These are phyloP conservation scores for Rhodotorula babjevae DNA, from an alignment of 768 basidiomycete genomes.

Conservation along the genomic window DNA sequence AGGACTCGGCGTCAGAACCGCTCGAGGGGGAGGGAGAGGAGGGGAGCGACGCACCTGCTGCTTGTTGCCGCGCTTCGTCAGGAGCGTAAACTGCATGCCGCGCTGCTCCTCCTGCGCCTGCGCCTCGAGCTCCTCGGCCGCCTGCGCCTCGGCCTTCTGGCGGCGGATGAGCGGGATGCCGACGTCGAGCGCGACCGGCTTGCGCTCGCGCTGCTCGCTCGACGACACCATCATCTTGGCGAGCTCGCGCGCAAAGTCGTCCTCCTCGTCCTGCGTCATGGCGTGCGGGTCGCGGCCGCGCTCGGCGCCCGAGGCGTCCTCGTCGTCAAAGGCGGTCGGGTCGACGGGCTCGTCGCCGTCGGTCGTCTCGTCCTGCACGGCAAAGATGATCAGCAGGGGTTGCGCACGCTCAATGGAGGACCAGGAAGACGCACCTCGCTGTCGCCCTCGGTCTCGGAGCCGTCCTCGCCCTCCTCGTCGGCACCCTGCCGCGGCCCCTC, in stretches of 20 bases:
- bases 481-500: slow-evolving; percentile 13
- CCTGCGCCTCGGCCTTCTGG: slow-evolving; percentile 42
- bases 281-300: slow-evolving; percentile 39
- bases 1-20: not conserved
- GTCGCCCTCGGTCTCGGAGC: slow-evolving; percentile 20
- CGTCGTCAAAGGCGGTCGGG: slow-evolving; percentile 18
- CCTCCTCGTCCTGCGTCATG: slow-evolving; percentile 54
- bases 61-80: slow-evolving; percentile 89
- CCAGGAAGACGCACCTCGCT: slow-evolving; percentile 24
- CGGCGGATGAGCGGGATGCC: slow-evolving; percentile 27
- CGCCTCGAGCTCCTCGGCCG: not conserved
- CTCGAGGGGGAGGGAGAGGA: not conserved
- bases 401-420: too few species aligned
- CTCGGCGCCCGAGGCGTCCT: slow-evolving; percentile 11
- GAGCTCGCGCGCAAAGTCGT: slow-evolving; percentile 89
- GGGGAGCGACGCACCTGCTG: slow-evolving; percentile 65
- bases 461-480: slow-evolving; percentile 32
- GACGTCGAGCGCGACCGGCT: slow-evolving; percentile 31
- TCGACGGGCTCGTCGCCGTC: slow-evolving; percentile 47
- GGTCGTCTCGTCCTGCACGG: slow-evolving; percentile 19
- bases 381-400: too few species aligned
- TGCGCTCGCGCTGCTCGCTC: slow-evolving; percentile 71
- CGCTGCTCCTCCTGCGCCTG: slow-evolving; percentile 1
- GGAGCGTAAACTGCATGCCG: slow-evolving; percentile 80
- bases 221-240: slow-evolving; percentile 84